Base-by-base conservation (phyloP, 148 eudicot genomes). In the Heliosperma pusillum region DNA sequence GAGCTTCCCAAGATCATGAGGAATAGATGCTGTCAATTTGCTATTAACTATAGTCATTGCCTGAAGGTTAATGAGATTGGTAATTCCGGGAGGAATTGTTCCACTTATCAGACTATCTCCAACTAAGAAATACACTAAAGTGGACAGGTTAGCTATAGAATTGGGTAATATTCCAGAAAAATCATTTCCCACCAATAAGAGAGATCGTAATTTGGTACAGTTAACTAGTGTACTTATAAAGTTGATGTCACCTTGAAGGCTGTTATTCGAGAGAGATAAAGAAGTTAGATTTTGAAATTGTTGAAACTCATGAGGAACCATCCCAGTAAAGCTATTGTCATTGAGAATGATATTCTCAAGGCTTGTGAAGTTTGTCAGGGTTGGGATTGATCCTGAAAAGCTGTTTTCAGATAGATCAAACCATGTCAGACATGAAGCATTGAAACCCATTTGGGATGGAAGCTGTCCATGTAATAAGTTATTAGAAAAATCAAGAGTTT, bases 331-430 rank as follows among this genome's bases (percentile, higher is more conserved):
- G 4, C 25, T 57, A 55, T 80, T 87, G 0, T 3, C 0, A 0
- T 13, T 4, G 2, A 86, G 25, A 2, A 36, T 66, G 58, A 83
- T 44, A 1, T 0, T 1, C 24, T 30, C 29, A 2, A 86, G 74
- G 3, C 60, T 72, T 15, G 86, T 81, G 45, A 79, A 74, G 82
- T 79, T 83, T 10, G 81, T 69, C 10, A 83, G 20, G 30, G 83
- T 71, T 12, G 88, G 86, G 44, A 83, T 13, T 12, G 69, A 22
- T 42, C 87, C 89, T 40, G 73, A 77, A 17, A 86, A 36, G 21
- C 50, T 22, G 47, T 82, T 83, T 1, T 1, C 16, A 7, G n/a
- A 3, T 2, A 84, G 10, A 15, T 17, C 8, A 13, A 86, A 4
- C 20, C n/a, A 26, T 20, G 2, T 21, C 19, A 83, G 74, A 50